Evolutionary conservation across 2,329 filamentous ascomycete genomes (phyloP).

Genomic region (Shiraia sp.): DNA sequence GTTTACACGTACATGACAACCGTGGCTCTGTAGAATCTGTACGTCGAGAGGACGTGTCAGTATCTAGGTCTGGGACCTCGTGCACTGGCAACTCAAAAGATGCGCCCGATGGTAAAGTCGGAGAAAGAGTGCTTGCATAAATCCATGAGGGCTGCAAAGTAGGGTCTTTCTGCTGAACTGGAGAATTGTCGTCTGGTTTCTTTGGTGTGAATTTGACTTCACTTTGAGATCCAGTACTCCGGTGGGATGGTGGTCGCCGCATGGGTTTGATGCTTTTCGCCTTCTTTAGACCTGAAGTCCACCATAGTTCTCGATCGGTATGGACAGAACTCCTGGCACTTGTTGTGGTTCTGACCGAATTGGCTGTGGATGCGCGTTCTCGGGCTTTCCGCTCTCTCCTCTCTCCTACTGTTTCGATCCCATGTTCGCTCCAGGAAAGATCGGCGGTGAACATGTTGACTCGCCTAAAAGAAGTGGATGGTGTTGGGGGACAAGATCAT

Average conservation of each 20-base stretch:
- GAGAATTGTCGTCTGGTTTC: constrained; percentile 9
- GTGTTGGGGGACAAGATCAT: constrained; percentile 18
- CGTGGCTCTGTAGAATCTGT: constrained; percentile 33
- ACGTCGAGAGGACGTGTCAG: constrained; percentile 32
- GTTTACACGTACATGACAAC: constrained; percentile 28
- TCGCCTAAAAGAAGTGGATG: constrained; percentile 8
- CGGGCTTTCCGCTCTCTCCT: constrained; percentile 40
- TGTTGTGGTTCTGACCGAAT: constrained; percentile 31
- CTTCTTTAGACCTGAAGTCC: constrained; percentile 39
- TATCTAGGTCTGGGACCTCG: constrained; percentile 36
- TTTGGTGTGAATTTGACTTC: constrained; percentile 1
- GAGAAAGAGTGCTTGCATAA: constrained; percentile 32
- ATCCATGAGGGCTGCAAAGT: constrained; percentile 36
- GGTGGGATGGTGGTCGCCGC: constrained; percentile 23
- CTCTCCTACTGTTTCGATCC: constrained; percentile 44
- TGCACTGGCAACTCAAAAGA: constrained; percentile 31
- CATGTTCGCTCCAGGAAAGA: constrained; percentile 41
- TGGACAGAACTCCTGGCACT: constrained; percentile 31
- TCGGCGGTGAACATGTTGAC: constrained; percentile 46
- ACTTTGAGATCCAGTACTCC: constrained; percentile 17
- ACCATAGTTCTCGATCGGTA: constrained; percentile 36
- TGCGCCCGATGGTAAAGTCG: constrained; percentile 38
- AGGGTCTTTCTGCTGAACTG: constrained; percentile 27
- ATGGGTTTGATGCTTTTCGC: constrained; percentile 31
- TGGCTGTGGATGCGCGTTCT: constrained; percentile 26